These are phyloP conservation scores for Magnaporthiopsis poae DNA, from an alignment of 2,329 filamentous ascomycete species.

Conservation along the genomic window DNA sequence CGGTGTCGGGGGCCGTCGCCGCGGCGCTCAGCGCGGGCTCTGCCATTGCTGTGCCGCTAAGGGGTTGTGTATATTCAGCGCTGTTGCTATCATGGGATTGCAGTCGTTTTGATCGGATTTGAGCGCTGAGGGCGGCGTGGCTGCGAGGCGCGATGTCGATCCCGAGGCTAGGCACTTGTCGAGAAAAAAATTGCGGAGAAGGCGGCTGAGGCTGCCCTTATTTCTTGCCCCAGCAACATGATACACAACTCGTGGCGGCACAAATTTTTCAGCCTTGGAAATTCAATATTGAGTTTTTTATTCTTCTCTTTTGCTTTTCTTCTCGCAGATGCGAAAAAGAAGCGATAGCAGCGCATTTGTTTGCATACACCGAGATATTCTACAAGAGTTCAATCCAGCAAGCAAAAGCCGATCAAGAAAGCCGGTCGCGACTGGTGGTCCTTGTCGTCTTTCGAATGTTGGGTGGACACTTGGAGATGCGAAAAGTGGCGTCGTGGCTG, in stretches of 20 bases:
- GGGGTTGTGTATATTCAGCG: not conserved
- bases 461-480: not conserved
- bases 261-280: slow-evolving; percentile 4
- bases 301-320: not conserved
- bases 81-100: not conserved
- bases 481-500: not conserved
- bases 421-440: not conserved
- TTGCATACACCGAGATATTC: not conserved
- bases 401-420: not conserved
- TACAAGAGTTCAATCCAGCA: not conserved
- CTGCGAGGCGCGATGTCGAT: not conserved
- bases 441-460: not conserved
- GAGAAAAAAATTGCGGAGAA: slow-evolving; percentile 18
- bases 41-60: slow-evolving; percentile 9
- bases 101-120: not conserved
- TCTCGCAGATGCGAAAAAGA: not conserved
- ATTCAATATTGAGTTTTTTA: not conserved
- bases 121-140: not conserved
- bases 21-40: slow-evolving; percentile 6
- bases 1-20: not conserved
- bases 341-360: no score
- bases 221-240: slow-evolving; percentile 20
- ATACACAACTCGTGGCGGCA: slow-evolving; percentile 17
- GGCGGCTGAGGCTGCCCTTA: slow-evolving; percentile 20
- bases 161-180: slow-evolving; percentile 6